These are phyloP conservation scores for Pezicula rhizophila DNA, from an alignment of 2,329 filamentous ascomycete species.

Conservation along the genomic window DNA sequence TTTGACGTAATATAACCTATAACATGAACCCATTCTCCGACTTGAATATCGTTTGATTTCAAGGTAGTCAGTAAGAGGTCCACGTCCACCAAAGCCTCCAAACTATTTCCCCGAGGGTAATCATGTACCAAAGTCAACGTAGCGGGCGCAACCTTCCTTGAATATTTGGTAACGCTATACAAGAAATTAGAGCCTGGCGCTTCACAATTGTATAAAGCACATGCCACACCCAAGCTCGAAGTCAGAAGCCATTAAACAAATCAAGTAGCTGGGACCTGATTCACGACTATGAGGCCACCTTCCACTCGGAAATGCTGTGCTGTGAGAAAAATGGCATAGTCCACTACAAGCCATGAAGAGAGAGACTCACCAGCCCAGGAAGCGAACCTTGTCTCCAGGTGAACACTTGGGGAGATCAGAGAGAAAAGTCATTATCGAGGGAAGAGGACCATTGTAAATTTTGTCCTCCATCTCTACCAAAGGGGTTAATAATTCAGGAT, in stretches of 20 bases:
- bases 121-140: constrained; percentile 63
- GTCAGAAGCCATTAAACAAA: not conserved
- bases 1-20: constrained; percentile 64
- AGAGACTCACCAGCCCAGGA: constrained; percentile 75
- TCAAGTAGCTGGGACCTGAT: too few relatives aligned
- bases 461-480: constrained; percentile 11
- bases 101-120: constrained; percentile 42
- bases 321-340: too few relatives aligned
- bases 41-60: constrained; percentile 54
- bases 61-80: constrained; percentile 63
- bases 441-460: constrained; percentile 22
- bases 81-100: constrained; percentile 61
- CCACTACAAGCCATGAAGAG: not conserved
- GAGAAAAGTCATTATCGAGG: constrained; percentile 22
- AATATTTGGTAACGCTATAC: constrained; percentile 52
- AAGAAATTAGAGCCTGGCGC: too few relatives aligned
- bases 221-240: not conserved
- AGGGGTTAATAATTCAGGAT: not conserved
- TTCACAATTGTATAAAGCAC: too few relatives aligned
- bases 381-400: constrained; percentile 69
- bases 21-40: constrained; percentile 86
- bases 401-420: constrained; percentile 19
- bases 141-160: constrained; percentile 41
- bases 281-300: too few relatives aligned
- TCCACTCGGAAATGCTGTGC: too few relatives aligned